A percentile compares a stretch with the other conserved stretches of the same genome.
Conservation (phyloP, 2,329 filamentous ascomycete species). For the Domatiomyces catenatus region DNA sequence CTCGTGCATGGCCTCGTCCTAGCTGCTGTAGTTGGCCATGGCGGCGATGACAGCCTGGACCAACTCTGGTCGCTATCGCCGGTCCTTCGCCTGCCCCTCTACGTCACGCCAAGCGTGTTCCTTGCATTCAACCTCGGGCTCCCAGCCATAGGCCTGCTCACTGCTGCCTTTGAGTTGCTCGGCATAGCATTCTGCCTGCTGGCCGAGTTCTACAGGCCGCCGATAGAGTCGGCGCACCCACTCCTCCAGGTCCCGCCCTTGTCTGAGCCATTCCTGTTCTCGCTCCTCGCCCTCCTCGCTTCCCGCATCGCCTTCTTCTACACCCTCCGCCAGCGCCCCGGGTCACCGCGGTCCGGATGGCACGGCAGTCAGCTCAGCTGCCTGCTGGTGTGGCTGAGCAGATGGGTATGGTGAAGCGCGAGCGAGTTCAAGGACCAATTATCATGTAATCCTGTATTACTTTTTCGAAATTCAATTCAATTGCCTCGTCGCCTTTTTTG, state of each 20-base stretch:
- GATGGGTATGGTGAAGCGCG: slow-evolving; percentile 23
- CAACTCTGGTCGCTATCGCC: background rate
- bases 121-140: background rate
- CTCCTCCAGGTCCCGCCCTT: too few species aligned
- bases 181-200: background rate
- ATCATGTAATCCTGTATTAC: background rate
- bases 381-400: slow-evolving; percentile 36
- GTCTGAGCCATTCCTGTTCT: slow-evolving; percentile 33
- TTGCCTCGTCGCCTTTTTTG: background rate
- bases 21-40: background rate
- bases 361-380: slow-evolving; percentile 35
- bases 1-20: background rate
- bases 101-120: slow-evolving; percentile 15
- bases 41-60: background rate
- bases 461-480: background rate
- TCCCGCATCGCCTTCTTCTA: slow-evolving; percentile 42
- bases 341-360: slow-evolving; percentile 22
- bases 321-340: slow-evolving; percentile 37
- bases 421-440: background rate
- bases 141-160: background rate
- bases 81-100: slow-evolving; percentile 25
- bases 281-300: slow-evolving; percentile 35
- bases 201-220: background rate
- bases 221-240: background rate
- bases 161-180: background rate